Evolutionary conservation across 148 eudicot species (phyloP).

Genomic region (Vaccinium vitisidaea): DNA sequence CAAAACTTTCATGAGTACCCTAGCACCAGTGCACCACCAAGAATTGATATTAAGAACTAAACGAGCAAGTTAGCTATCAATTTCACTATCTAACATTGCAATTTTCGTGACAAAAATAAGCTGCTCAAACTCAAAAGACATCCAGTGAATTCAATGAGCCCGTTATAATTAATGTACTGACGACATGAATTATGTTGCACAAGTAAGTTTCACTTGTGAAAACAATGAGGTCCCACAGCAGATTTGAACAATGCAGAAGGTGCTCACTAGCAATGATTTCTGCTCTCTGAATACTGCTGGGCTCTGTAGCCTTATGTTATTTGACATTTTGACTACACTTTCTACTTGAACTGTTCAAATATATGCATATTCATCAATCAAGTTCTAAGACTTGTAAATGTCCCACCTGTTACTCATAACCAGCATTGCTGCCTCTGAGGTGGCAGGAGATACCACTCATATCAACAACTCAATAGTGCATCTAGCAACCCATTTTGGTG

Average conservation of each 20-base stretch:
- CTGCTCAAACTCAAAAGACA: not conserved
- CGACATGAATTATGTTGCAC: not conserved
- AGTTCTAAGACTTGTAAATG: not conserved
- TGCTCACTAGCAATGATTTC: not conserved
- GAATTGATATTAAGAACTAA: not conserved
- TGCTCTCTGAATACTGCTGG: not conserved
- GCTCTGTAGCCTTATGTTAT: not conserved
- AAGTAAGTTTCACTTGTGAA: not conserved
- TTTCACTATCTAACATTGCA: not conserved
- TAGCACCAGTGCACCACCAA: not conserved
- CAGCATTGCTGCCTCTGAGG: not conserved
- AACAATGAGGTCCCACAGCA: not conserved
- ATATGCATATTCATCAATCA: not conserved
- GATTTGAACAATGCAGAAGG: not conserved
- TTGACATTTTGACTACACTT: not conserved
- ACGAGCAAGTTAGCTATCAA: not conserved
- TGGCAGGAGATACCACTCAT: slow-evolving; percentile 1
- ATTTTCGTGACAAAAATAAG: not conserved
- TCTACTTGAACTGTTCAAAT: not conserved
- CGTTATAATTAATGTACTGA: not conserved
- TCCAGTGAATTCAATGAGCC: not conserved
- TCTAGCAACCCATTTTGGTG: not conserved
- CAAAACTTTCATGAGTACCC: not conserved
- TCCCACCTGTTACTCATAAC: not conserved
- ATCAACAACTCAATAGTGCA: not conserved